A percentile compares a stretch with the other conserved stretches of the same genome.
Evolutionary conservation across 208 protist species (phyloP).

Genomic region (Trypanosoma lewisi): DNA sequence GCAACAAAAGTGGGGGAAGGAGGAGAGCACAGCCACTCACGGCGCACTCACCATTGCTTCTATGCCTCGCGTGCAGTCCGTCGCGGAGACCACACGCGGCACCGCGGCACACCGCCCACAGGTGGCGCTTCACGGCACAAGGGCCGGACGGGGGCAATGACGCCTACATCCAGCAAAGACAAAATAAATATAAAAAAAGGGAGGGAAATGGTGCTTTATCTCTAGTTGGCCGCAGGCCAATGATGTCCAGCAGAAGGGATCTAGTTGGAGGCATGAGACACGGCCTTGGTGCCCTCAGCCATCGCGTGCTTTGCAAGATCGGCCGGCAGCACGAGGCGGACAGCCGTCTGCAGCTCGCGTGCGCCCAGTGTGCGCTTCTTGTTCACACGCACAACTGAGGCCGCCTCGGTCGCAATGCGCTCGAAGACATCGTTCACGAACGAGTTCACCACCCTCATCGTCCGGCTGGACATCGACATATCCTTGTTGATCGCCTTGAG

Average conservation of each 20-base stretch:
- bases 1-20: too few species aligned
- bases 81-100: too few species aligned
- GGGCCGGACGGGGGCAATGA: too few species aligned
- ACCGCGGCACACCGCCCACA: too few species aligned
- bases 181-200: conserved; percentile 12
- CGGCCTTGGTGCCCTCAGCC: conserved; percentile 97
- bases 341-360: conserved; percentile 96
- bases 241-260: too few species aligned
- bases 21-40: too few species aligned
- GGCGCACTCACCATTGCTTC: too few species aligned
- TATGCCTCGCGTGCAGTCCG: too few species aligned
- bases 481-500: conserved; percentile 96
- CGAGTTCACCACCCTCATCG: conserved; percentile 98
- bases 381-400: conserved; percentile 92
- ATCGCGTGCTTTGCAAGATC: conserved; percentile 99
- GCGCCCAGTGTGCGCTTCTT: conserved; percentile 94
- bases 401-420: conserved; percentile 94
- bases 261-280: conserved; percentile 39
- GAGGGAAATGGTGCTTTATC: conserved; percentile 7
- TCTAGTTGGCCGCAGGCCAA: conserved; percentile 20
- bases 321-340: conserved; percentile 96
- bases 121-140: too few species aligned
- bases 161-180: not conserved
- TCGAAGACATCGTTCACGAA: conserved; percentile 98
- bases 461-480: conserved; percentile 94